A percentile compares a stretch with the other conserved stretches of the same genome.
Conservation (phyloP, 805 yeast species). For the Starmerella apis region DNA sequence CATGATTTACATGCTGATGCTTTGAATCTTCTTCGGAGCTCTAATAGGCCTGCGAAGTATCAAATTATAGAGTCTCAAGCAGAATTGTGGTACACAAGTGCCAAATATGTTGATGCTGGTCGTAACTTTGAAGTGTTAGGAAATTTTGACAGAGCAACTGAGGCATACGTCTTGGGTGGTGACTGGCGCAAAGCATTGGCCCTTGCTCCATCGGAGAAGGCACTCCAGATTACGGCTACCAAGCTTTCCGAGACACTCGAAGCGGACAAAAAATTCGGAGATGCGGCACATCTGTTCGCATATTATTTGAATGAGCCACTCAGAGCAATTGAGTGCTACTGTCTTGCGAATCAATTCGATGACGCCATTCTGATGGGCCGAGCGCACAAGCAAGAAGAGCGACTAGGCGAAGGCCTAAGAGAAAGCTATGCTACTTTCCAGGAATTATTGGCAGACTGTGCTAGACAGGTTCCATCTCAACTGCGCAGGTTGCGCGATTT, state of each 20-base stretch:
- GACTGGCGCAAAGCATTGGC: conserved; percentile 80
- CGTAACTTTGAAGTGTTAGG: conserved; percentile 61
- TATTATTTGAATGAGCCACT: conserved; percentile 50
- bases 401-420: conserved; percentile 53
- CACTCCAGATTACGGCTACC: conserved; percentile 37
- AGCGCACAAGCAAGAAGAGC: conserved; percentile 33
- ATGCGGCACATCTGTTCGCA: conserved; percentile 68
- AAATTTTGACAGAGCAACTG: conserved; percentile 50
- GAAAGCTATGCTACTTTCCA: conserved; percentile 84
- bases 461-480: conserved; percentile 74
- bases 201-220: conserved; percentile 34
- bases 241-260: conserved; percentile 50
- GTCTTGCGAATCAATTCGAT: conserved; percentile 65
- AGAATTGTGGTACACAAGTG: conserved; percentile 43
- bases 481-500: conserved; percentile 72
- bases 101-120: conserved; percentile 65
- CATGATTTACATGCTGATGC: conserved; percentile 67
- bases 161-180: conserved; percentile 56
- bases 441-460: conserved; percentile 88
- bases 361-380: conserved; percentile 61
- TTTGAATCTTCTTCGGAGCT: conserved; percentile 29
- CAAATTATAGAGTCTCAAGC: conserved; percentile 53
- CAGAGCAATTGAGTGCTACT: conserved; percentile 55
- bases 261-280: conserved; percentile 53
- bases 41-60: not conserved